phyloP scores from a whole-genome alignment of 345 rosid genomes.

The Citrus unshiu region DNA sequence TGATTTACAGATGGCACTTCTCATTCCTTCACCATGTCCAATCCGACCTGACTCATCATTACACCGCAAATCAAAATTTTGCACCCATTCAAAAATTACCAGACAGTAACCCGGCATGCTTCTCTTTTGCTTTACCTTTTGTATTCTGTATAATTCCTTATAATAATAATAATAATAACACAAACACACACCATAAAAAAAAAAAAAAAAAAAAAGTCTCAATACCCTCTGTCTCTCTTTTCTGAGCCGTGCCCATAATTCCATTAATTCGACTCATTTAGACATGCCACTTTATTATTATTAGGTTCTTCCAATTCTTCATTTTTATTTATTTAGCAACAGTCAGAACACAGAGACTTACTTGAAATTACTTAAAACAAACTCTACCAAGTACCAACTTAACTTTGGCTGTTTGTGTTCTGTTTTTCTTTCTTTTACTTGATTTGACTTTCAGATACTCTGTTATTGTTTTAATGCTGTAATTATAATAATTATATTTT shows the following conservation, averaged over 20 bases:
- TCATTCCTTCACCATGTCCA: background rate
- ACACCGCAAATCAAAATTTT: background rate
- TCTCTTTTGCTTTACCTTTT: background rate
- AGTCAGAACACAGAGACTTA: background rate
- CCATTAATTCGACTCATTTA: background rate
- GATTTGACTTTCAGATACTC: background rate
- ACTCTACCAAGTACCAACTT: background rate
- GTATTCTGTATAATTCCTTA: background rate
- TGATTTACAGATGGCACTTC: background rate
- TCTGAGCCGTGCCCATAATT: background rate
- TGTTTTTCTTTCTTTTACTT: background rate
- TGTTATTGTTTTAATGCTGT: background rate
- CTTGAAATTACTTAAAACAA: background rate
- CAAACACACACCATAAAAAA: background rate
- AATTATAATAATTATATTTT: background rate
- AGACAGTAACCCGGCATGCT: constrained; percentile 4
- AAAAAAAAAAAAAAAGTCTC: background rate
- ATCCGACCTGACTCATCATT: constrained; percentile 3
- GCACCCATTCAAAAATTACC: background rate
- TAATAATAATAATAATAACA: no score
- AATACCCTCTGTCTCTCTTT: background rate
- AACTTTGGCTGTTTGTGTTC: no score
- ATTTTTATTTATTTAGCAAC: background rate
- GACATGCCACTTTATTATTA: background rate
- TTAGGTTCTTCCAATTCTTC: background rate